Conservation (phyloP, 78 protist genomes). For the Andalucia godoyi region DNA sequence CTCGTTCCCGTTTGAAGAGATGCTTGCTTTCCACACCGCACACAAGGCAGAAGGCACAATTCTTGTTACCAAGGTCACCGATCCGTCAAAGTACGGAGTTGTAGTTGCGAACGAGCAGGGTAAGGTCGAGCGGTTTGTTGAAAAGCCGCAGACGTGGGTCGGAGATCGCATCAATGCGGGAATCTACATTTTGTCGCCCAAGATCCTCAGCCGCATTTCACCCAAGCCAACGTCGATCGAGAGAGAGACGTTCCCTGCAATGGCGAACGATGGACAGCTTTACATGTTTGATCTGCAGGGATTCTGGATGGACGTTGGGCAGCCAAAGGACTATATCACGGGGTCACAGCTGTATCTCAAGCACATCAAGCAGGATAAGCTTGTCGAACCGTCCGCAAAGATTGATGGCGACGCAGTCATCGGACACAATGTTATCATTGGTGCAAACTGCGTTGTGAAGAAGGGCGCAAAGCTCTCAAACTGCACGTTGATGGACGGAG, state of each 20-base stretch:
- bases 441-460: conserved; percentile 61
- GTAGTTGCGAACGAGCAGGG: conserved; percentile 69
- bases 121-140: conserved; percentile 71
- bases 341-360: conserved; percentile 32
- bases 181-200: conserved; percentile 65
- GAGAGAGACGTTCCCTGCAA: conserved; percentile 75
- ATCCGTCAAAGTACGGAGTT: conserved; percentile 90
- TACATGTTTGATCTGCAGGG: conserved; percentile 69
- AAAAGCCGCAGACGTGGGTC: conserved; percentile 77
- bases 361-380: neutral
- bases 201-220: conserved; percentile 66
- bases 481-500: conserved; percentile 45
- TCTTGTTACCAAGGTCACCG: conserved; percentile 77
- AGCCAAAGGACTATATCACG: conserved; percentile 69
- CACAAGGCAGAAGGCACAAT: conserved; percentile 92
- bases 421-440: conserved; percentile 80
- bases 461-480: conserved; percentile 46
- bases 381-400: conserved; percentile 47
- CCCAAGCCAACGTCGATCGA: conserved; percentile 58
- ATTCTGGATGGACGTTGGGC: conserved; percentile 93
- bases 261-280: conserved; percentile 67
- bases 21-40: conserved; percentile 69
- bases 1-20: conserved; percentile 67
- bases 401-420: conserved; percentile 65
- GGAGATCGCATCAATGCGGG: conserved; percentile 92